A percentile compares a stretch with the other conserved stretches of the same genome.
These are phyloP conservation scores for Exophiala sideris DNA, from an alignment of 2,329 filamentous ascomycete genomes.

Conservation along the genomic window DNA sequence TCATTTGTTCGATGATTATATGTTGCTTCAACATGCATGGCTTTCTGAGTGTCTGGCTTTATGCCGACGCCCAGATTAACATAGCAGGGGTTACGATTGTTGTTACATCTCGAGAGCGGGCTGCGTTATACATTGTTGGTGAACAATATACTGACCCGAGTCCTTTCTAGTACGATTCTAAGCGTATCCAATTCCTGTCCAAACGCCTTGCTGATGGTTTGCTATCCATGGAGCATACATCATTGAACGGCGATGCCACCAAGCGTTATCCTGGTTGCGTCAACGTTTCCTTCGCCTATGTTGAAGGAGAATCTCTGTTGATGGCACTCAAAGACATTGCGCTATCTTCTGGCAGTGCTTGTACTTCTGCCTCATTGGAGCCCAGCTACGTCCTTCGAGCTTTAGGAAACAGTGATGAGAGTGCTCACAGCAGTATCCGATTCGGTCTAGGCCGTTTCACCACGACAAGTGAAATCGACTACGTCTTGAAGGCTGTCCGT, in stretches of 20 bases:
- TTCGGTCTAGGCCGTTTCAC: slow-evolving; percentile 98
- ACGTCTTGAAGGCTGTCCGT: slow-evolving; percentile 89
- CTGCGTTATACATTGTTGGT: not conserved
- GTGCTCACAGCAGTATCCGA: slow-evolving; percentile 93
- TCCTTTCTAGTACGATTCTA: slow-evolving; percentile 75
- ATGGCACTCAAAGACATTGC: slow-evolving; percentile 99
- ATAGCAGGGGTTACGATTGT: slow-evolving; percentile 66
- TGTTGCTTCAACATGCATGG: slow-evolving; percentile 77
- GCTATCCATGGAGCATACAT: slow-evolving; percentile 84
- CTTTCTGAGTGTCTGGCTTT: slow-evolving; percentile 74
- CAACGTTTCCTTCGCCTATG: slow-evolving; percentile 97
- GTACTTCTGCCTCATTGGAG: slow-evolving; percentile 93
- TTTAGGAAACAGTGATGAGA: slow-evolving; percentile 94
- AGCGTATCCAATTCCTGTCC: slow-evolving; percentile 77
- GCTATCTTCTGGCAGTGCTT: slow-evolving; percentile 91
- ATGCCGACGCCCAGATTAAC: slow-evolving; percentile 54
- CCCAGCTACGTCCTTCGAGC: slow-evolving; percentile 94
- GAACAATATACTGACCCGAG: slow-evolving; percentile 2
- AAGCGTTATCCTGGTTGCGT: slow-evolving; percentile 94
- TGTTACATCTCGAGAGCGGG: not conserved
- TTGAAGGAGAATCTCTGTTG: slow-evolving; percentile 93
- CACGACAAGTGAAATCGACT: slow-evolving; percentile 91
- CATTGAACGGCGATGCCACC: slow-evolving; percentile 78
- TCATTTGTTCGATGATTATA: slow-evolving; percentile 64
- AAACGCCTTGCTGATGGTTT: slow-evolving; percentile 80